Evolutionary conservation across 129 eudicot species (phyloP), one percentile per base, ranked within the genome.

Genomic region (Rutidosis leptorrhynchoides): DNA sequence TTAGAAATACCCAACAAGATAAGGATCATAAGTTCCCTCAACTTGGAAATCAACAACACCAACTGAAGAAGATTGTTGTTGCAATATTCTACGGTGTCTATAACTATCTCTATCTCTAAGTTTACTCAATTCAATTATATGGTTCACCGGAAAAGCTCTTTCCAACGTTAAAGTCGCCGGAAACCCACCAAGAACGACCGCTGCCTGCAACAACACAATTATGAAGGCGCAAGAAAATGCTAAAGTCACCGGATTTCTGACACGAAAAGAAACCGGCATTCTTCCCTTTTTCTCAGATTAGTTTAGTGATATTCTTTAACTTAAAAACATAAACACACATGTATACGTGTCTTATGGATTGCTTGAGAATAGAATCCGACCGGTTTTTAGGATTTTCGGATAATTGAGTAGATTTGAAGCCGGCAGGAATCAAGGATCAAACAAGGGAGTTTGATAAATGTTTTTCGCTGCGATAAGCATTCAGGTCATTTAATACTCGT

Each of bases 11-110:
- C 99, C 99, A 67, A 89, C 97, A 68, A 79, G 79, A 75, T 74
- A 89, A 42, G 99, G 99, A 71, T 94, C 92, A 52, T 75, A 94
- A 57, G 95, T 89, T 37, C 99, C 99, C 26, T 83, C 55, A 10
- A 94, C 95, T 3, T 83, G 76, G 60, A 94, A 86, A 75, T 94
- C 95, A 68, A 86, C 80, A 25, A 89, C 88, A 1, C 83, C 95
- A 2, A 58, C 80, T 7, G 75, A 12, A 59, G 75, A 4, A 56
- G 84, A 58, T 82, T 87, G 86, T 48, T 75, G 74, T 48, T 74
- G 78, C 75, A 94, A 73, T 14, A 84, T 58, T 49, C 99, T 76
- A 27, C 93, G 83, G 80, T 94, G 99, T 48, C 99, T 64, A 1
- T 73, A 77, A 33, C 76, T 63, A 75, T 94, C 99, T 27, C 85